phyloP scores from a whole-genome alignment of 768 basidiomycete species.

The Leucocoprinus leucothites region DNA sequence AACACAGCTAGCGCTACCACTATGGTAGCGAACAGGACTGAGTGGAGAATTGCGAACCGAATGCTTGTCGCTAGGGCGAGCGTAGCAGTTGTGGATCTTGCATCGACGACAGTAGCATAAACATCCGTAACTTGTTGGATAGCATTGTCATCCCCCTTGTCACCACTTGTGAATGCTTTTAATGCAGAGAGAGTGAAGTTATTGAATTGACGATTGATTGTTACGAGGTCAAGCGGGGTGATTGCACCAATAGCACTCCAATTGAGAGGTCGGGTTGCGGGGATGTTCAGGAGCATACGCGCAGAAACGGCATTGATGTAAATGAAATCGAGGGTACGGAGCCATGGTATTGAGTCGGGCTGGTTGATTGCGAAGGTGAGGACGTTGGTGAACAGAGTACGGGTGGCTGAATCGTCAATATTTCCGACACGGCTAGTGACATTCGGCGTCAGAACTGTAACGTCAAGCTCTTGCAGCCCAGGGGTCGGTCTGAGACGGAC shows the following conservation, averaged over 20 bases:
- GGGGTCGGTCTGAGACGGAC: neutral
- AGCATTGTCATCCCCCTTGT: neutral
- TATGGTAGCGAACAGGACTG: neutral
- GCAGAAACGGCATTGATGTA: neutral
- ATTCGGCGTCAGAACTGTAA: neutral
- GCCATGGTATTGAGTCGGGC: neutral
- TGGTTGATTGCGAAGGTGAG: neutral
- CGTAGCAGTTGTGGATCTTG: neutral
- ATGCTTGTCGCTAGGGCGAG: neutral
- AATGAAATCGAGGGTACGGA: neutral
- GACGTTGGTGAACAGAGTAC: neutral
- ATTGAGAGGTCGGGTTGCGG: too few species aligned
- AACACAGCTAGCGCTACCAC: neutral
- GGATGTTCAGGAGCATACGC: neutral
- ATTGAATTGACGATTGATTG: neutral
- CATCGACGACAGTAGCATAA: neutral
- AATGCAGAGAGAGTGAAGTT: conserved; percentile 5
- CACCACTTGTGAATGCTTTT: neutral
- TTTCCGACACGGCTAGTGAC: neutral
- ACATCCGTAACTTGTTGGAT: neutral
- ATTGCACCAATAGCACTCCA: neutral
- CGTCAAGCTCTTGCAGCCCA: neutral
- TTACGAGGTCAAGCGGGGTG: neutral
- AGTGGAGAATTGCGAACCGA: neutral
- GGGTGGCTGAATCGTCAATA: neutral